These are phyloP conservation scores for Davidsoniella neocaledoniae DNA, from an alignment of 2,329 filamentous ascomycete species.

Conservation along the genomic window DNA sequence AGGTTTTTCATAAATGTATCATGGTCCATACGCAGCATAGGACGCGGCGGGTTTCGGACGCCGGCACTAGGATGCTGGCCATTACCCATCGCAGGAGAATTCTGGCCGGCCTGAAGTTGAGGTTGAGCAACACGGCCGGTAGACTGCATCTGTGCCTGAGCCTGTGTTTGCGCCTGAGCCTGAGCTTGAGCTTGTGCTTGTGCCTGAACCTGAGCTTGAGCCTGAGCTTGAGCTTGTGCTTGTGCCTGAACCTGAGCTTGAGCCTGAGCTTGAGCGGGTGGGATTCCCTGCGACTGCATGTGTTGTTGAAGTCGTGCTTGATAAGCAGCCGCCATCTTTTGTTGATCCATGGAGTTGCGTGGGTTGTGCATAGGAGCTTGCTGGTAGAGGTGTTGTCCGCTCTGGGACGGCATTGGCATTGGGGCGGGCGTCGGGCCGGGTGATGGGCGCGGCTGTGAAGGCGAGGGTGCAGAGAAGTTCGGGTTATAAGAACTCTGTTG, in stretches of 20 bases:
- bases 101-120: constrained; percentile 1
- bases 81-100: constrained; percentile 7
- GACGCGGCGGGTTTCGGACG: constrained; percentile 33
- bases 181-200: constrained; percentile 4
- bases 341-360: constrained; percentile 37
- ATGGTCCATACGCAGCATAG: constrained; percentile 31
- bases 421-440: constrained; percentile 37
- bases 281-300: constrained; percentile 30
- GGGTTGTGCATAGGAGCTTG: neutral
- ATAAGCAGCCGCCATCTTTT: constrained; percentile 53
- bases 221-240: constrained; percentile 7
- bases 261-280: constrained; percentile 4
- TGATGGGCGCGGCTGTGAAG: constrained; percentile 38
- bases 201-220: constrained; percentile 3
- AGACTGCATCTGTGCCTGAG: constrained; percentile 16
- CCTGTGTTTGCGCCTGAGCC: neutral
- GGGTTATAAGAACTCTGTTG: constrained; percentile 34
- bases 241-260: constrained; percentile 9
- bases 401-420: constrained; percentile 31
- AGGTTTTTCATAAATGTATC: constrained; percentile 65
- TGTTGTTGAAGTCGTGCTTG: constrained; percentile 71
- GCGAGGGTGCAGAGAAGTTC: constrained; percentile 36
- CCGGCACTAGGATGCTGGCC: constrained; percentile 18
- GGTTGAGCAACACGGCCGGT: constrained; percentile 10
- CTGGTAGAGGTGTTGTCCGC: constrained; percentile 21